phyloP scores from a whole-genome alignment of 768 basidiomycete genomes.

The Sarcomyxa edulis region DNA sequence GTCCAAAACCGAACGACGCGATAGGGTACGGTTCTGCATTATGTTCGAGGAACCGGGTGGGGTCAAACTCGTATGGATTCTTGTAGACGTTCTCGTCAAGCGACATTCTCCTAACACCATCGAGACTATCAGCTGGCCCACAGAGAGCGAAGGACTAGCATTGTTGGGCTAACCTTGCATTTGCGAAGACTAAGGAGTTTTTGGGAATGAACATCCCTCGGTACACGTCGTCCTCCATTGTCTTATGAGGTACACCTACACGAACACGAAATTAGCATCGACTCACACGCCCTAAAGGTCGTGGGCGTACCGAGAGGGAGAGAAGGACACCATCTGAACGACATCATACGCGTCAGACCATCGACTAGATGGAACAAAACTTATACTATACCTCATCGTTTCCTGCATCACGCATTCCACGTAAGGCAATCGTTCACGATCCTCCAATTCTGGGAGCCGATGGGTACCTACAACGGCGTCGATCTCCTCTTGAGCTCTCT shows the following conservation, averaged over 20 bases:
- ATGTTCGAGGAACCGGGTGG: background rate
- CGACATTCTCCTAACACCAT: background rate
- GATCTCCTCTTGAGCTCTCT: constrained; percentile 1
- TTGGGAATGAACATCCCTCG: constrained; percentile 3
- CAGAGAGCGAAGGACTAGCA: no score
- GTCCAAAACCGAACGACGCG: constrained; percentile 4
- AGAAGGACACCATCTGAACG: constrained; percentile 1
- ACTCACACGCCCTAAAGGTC: background rate
- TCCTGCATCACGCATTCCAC: constrained; percentile 1
- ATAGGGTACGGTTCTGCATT: background rate
- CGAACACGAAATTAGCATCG: background rate
- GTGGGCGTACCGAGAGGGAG: constrained; percentile 2
- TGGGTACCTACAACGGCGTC: constrained; percentile 1
- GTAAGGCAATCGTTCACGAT: background rate
- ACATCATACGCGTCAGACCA: background rate
- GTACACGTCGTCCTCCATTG: constrained; percentile 3
- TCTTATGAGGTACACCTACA: constrained; percentile 2
- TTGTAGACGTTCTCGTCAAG: constrained; percentile 1
- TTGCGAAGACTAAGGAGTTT: constrained; percentile 2
- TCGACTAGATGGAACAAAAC: background rate
- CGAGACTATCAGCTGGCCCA: background rate
- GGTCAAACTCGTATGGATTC: background rate
- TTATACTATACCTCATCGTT: background rate
- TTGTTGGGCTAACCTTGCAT: constrained; percentile 4
- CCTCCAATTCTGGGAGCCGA: constrained; percentile 3